These are phyloP conservation scores for Tuber melanosporum DNA, from an alignment of 495 filamentous ascomycete genomes.

Conservation along the genomic window DNA sequence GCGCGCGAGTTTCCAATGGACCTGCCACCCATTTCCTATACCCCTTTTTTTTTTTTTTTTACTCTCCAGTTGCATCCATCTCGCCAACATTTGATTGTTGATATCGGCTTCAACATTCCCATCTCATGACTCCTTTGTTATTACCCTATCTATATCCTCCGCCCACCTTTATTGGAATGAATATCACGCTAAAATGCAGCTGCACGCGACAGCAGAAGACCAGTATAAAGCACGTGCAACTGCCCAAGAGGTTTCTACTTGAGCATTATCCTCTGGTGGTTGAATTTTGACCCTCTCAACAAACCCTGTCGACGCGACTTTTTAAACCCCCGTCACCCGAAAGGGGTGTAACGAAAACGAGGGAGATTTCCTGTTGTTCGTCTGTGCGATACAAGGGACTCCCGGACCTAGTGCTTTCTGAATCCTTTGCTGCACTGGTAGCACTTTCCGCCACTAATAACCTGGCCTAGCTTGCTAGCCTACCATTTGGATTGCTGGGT, in stretches of 20 bases:
- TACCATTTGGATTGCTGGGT: conserved; percentile 7
- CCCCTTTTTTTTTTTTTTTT: neutral
- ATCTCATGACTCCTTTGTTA: neutral
- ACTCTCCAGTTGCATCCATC: neutral
- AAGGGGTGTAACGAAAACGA: conserved; percentile 18
- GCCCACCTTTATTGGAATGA: neutral
- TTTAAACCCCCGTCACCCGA: conserved; percentile 16
- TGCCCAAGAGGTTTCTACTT: neutral
- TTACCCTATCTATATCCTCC: neutral
- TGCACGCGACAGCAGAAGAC: neutral
- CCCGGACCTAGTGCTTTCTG: neutral
- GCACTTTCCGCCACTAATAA: neutral
- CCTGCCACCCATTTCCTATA: neutral
- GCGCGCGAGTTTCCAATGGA: neutral
- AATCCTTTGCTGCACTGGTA: neutral
- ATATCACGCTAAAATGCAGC: neutral
- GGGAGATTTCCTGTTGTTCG: conserved; percentile 13
- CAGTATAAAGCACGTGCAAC: neutral
- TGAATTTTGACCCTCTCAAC: neutral
- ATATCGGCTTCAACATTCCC: neutral
- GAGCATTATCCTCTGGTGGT: neutral
- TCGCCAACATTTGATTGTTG: neutral
- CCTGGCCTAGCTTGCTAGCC: neutral
- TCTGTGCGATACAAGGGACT: conserved; percentile 18
- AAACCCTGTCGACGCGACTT: neutral